Base-by-base conservation (phyloP, 75 land plant genomes). In the Larix kaempferi region DNA sequence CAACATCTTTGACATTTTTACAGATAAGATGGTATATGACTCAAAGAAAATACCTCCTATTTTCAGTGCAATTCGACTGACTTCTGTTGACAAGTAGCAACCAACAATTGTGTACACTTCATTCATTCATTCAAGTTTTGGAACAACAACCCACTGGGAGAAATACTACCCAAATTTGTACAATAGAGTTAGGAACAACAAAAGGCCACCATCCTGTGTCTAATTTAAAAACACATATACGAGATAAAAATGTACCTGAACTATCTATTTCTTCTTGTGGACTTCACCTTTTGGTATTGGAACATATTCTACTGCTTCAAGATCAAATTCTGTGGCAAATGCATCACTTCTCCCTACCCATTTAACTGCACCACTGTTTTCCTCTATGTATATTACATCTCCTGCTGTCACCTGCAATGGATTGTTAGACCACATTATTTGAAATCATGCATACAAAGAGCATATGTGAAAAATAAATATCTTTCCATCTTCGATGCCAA, bases 281-380 rank as follows among this genome's bases (percentile, higher is more conserved):
- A 96, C 99, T 75, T 96, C 99, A 61, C 99, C 99, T 80, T 96
- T 96, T 23, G 99, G 99, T 73, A 96, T 84, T 54, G 99, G 99
- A 29, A 96, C 99, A 89, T 94, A 96, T 57, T 96, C 99, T 87
- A 94, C 99, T 27, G 99, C 99, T 83, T 96, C 99, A 72, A 96
- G 89, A 81, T 96, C 99, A 89, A 96, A 94, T 73, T 96, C 99
- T 69, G 99, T 91, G 7, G 98, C 99, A 92, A 94, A 96, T 55
- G 95, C 95, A 92, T 96, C 99, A 89, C 98, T 91, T 83, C 99
- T 82, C 19, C 99, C 99, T 35, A 96, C 99, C 80, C 99, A 84
- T 74, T 96, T 96, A 6, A 96, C 99, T 57, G 99, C 99, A 35
- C 99, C 99, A 85, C 98, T 96, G 79, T 96, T 96, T 74, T 95